phyloP scores from a whole-genome alignment of 345 rosid genomes.

The Eucalyptus victrix region DNA sequence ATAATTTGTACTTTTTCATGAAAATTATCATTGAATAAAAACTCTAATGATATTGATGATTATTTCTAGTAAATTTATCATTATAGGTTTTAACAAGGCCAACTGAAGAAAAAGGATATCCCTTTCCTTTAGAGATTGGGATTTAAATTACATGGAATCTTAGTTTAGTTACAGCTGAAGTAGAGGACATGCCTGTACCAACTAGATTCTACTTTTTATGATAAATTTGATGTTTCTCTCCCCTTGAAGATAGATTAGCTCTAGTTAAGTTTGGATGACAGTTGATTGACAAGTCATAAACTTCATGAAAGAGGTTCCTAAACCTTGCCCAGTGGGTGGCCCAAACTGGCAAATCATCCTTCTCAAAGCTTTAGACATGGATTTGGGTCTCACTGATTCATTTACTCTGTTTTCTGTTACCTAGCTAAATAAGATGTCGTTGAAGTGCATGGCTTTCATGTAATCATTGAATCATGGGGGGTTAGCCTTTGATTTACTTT shows the following conservation, averaged over 20 bases:
- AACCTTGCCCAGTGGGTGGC: neutral
- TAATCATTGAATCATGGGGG: neutral
- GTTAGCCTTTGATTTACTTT: neutral
- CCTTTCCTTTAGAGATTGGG: neutral
- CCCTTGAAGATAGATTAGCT: neutral
- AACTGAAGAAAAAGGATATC: neutral
- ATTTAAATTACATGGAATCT: neutral
- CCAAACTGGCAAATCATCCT: neutral
- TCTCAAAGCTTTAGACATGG: neutral
- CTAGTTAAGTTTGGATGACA: neutral
- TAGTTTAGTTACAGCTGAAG: neutral
- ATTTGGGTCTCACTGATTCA: neutral
- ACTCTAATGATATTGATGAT: neutral
- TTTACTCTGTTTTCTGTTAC: neutral
- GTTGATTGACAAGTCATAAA: neutral
- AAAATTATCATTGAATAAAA: neutral
- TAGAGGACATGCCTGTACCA: neutral
- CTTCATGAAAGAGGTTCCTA: neutral
- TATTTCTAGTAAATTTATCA: neutral
- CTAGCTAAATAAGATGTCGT: neutral
- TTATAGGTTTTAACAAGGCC: neutral
- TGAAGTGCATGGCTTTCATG: neutral
- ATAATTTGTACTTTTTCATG: neutral
- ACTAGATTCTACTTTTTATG: neutral
- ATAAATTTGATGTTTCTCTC: neutral